phyloP scores from a whole-genome alignment of 805 yeast genomes.

The Yamadazyma sp. region DNA sequence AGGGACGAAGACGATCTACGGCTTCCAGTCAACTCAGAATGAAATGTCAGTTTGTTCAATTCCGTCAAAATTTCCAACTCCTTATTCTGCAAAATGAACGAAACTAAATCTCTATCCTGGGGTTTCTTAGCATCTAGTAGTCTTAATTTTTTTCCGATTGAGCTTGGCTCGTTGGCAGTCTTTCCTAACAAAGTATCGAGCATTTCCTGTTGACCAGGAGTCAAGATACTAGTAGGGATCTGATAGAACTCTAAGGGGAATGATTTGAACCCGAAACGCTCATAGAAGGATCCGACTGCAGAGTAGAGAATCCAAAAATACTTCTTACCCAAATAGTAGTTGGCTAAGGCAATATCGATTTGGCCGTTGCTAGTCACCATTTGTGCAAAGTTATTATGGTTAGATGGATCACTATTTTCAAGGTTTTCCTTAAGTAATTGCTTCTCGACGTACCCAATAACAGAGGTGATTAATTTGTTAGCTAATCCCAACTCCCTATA shows the following conservation, averaged over 20 bases:
- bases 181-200: conserved; percentile 22
- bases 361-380: conserved; percentile 31
- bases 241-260: conserved; percentile 36
- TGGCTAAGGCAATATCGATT: conserved; percentile 30
- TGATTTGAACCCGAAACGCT: conserved; percentile 55
- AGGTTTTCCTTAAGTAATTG: conserved; percentile 27
- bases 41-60: conserved; percentile 32
- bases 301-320: conserved; percentile 59
- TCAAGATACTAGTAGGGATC: conserved; percentile 24
- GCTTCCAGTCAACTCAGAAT: conserved; percentile 32
- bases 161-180: conserved; percentile 3
- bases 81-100: conserved; percentile 30
- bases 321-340: conserved; percentile 33
- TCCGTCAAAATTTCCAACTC: conserved; percentile 39
- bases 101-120: conserved; percentile 30
- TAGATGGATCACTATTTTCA: conserved; percentile 21
- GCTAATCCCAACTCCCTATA: conserved; percentile 33
- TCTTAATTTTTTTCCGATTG: conserved; percentile 30
- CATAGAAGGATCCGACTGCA: conserved; percentile 69
- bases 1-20: conserved; percentile 34
- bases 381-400: conserved; percentile 30
- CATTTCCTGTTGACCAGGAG: conserved; percentile 18
- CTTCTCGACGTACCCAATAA: conserved; percentile 32
- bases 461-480: conserved; percentile 22
- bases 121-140: conserved; percentile 23